Base-by-base conservation (phyloP, 163 green algal genomes). In the Scenedesmus sp. region DNA sequence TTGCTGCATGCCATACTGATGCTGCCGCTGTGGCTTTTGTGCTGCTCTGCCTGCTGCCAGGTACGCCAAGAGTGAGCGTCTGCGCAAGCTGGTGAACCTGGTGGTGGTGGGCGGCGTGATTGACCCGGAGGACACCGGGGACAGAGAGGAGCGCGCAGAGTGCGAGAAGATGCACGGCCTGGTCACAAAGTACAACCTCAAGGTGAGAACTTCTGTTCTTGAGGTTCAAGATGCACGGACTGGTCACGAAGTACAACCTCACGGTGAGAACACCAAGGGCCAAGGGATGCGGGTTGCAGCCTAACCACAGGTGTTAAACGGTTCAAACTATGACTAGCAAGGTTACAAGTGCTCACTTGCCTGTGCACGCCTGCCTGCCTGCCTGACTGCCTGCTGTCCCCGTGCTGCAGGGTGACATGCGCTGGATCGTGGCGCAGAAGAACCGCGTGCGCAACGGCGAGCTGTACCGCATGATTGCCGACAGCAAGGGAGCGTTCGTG, bases 371-470 rank as follows among this genome's bases (percentile, higher is more conserved):
- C 70, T 79, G 23, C 16, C 23, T 79, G 70, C 34, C 34, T 46
- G 23, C 70, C 70, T 79, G 23, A 0, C 23, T 79, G 70, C 0
- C 2, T 23, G 18, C 23, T 46, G 34, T 0, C 13, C 8, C 23
- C 13, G 52, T 20, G 1, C 16, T 90, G 67, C 90, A 96, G 20
- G 93, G 91, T 52, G 91, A 77, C 67, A 82, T 96, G 46, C 92
- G 95, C 59, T 97, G 95, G 95, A 91, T 95, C 54, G 90, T 95
- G 55, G 95, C 96, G 60, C 97, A 98, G 94, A 98, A 97, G 88
- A 96, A 98, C 91, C 95, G 94, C 6, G 94, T 98, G 86, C 91
- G 91, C 87, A 98, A 98, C 83, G 97, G 97, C 16, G 96, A 98
- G 93, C 92, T 98, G 88, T 98, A 98, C 94, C 90, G 96, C 56